Base-by-base conservation (phyloP, 2,329 filamentous ascomycete genomes). In the Lecanicillium sp. region DNA sequence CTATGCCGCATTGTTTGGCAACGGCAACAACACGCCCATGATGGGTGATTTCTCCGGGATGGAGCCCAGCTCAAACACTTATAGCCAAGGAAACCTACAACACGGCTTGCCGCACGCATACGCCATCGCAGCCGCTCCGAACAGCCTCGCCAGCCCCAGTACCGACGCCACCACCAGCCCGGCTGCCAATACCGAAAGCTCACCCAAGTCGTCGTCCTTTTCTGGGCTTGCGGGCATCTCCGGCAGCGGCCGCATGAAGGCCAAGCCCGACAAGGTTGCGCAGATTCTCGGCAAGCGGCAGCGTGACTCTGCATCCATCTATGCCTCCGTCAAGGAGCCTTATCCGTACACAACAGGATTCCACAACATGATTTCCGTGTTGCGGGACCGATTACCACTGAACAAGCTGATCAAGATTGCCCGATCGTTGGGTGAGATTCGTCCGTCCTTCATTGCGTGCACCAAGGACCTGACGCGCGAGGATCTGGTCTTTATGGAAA, bases 401-500 rank as follows among this genome's bases (percentile, higher is more conserved):
- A 80, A 79, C 47, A 89, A 89, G 61, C 82, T 83, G 0, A 62
- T 90, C 17, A 79, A 82, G 42, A 94, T 95, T 48, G 88, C 87
- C 43, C 86, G 89, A 62, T 83, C 89, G 0, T 73, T 98, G 37
- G 83, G 86, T 6, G 87, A 84, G 32, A 94, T 95, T 50, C 82
- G 92, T 7, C 90, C 92, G 2, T 92, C 88, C 0, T 92, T 98
- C 56, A 90, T 96, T 46, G 82, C 88, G 9, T 94, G 87, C 45
- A 94, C 86, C 15, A 85, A 85, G 52, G 88, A 86, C n/a, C 68
- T 96, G 44, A 89, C 87, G 47, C 72, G 81, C 14, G 83, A 92
- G 52, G 92, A 98, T 59, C 69, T 96, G 19, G 80, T 98, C 16
- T 95, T 96, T 59, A 95, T 95, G 84, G 92, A 98, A 59, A 94